These are phyloP conservation scores for Cutaneotrichosporon sp. DNA, from an alignment of 1,284 basidiomycete genomes.

Conservation along the genomic window DNA sequence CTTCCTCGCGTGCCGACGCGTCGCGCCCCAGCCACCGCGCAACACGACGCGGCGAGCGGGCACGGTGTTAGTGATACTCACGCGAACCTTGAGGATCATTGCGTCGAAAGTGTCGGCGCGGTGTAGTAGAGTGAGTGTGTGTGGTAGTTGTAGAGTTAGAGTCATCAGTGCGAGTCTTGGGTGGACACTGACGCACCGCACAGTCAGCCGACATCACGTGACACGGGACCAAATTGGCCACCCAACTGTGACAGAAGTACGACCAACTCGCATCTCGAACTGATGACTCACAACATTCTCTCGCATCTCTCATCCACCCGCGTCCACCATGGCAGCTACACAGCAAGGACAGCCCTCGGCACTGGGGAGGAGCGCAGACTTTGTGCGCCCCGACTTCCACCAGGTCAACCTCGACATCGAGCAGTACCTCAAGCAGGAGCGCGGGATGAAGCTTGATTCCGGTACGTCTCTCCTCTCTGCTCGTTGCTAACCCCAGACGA, in stretches of 20 bases:
- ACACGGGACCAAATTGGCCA: constrained; percentile 9
- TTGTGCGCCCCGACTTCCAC: constrained; percentile 85
- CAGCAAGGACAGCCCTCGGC: constrained; percentile 23
- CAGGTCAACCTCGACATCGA: constrained; percentile 89
- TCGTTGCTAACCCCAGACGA: too few relatives aligned
- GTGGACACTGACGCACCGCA: not conserved
- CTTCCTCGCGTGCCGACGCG: constrained; percentile 26
- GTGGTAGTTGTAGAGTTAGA: not conserved
- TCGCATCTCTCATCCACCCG: not conserved
- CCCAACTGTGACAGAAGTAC: too few relatives aligned
- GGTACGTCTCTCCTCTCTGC: too few relatives aligned
- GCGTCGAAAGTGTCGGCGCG: constrained; percentile 3
- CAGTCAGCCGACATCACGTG: not conserved
- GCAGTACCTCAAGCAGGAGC: constrained; percentile 75
- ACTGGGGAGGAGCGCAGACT: constrained; percentile 58
- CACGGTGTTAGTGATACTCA: too few relatives aligned
- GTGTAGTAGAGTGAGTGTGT: not conserved
- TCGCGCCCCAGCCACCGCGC: too few relatives aligned
- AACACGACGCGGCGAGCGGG: too few relatives aligned
- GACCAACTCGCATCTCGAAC: too few relatives aligned
- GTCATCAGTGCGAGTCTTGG: too few relatives aligned
- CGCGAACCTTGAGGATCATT: constrained; percentile 55
- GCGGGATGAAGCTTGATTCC: constrained; percentile 88
- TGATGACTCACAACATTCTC: not conserved
- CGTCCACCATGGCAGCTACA: constrained; percentile 21